phyloP scores from a whole-genome alignment of 2,329 filamentous ascomycete species.

The Aurifilum marmelostoma region DNA sequence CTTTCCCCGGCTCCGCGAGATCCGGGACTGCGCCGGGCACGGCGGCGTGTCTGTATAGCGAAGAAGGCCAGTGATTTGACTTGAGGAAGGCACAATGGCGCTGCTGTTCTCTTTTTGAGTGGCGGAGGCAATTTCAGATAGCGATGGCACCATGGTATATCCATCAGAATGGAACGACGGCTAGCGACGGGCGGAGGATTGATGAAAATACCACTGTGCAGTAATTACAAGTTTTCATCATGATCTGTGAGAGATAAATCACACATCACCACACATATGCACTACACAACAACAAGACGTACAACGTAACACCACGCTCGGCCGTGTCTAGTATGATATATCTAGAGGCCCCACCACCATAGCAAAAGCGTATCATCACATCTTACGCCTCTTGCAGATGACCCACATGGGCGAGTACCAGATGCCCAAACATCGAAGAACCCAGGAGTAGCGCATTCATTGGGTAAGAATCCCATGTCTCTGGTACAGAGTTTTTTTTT shows the following conservation, averaged over 20 bases:
- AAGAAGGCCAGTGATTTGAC: neutral
- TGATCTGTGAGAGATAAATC: neutral
- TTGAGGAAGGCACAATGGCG: neutral
- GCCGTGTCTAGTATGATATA: slow-evolving; percentile 4
- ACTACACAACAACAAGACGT: no score
- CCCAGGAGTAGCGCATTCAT: slow-evolving; percentile 6
- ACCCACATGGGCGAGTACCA: slow-evolving; percentile 5
- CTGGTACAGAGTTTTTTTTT: slow-evolving; percentile 11
- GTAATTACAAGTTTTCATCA: neutral
- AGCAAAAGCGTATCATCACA: slow-evolving; percentile 3
- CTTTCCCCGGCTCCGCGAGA: neutral
- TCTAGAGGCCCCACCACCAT: neutral
- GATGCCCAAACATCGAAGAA: slow-evolving; percentile 1
- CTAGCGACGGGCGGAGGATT: neutral
- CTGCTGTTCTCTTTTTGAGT: neutral
- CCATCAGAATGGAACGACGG: neutral
- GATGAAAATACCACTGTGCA: neutral
- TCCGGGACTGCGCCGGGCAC: neutral
- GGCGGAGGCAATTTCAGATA: neutral
- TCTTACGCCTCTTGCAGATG: slow-evolving; percentile 11
- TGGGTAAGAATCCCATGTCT: slow-evolving; percentile 20
- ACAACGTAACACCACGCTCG: neutral
- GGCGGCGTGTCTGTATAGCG: neutral
- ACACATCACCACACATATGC: neutral
- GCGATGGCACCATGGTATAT: neutral